Evolutionary conservation across 805 yeast species (phyloP), one percentile per base, ranked within the genome.

Genomic region (Candida sithepensis): DNA sequence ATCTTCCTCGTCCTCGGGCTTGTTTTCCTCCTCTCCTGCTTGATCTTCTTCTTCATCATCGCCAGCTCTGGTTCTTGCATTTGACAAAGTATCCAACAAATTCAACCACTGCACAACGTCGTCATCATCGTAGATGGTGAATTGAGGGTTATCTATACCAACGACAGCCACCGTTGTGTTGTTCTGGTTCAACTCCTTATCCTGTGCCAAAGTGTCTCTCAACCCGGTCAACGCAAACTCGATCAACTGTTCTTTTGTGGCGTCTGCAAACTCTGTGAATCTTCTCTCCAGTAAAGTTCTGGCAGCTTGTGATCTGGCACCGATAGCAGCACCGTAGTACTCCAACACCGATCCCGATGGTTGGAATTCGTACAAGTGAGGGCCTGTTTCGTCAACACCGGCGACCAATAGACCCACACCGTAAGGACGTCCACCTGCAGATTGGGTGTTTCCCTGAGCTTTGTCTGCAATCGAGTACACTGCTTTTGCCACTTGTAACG

Each of bases 251-350:
- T 89, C 95, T 34, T 77, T 71, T 12, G 78, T 71, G 7, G 82
- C 71, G 46, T 77, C 75, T 18, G 81, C 71, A 56, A 88, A 87
- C 26, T 74, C 72, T 33, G 87, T 89, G 63, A 84, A 75, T 56
- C 85, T 84, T 64, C 96, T 83, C 69, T 94, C 99, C 64, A 94
- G 72, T 59, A 89, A 94, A 2, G 99, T 94, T 72, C 96, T 82
- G 14, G 97, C 97, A 43, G 98, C 98, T 70, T 94, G 99, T 2
- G 98, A 92, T 64, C 99, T 81, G 9, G 99, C 98, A 41, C 99
- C 99, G 61, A 94, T 89, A 33, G 99, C 96, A 12, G 97, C 84
- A 32, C 96, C 98, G 57, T 78, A 81, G 64, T 91, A 87, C 68
- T 94, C 98, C 59, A 90, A 74, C 20, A 86, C 94, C 22, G 92